These are phyloP conservation scores for Fraxinus dipetala DNA, from an alignment of 305 asterid species.

Conservation along the genomic window DNA sequence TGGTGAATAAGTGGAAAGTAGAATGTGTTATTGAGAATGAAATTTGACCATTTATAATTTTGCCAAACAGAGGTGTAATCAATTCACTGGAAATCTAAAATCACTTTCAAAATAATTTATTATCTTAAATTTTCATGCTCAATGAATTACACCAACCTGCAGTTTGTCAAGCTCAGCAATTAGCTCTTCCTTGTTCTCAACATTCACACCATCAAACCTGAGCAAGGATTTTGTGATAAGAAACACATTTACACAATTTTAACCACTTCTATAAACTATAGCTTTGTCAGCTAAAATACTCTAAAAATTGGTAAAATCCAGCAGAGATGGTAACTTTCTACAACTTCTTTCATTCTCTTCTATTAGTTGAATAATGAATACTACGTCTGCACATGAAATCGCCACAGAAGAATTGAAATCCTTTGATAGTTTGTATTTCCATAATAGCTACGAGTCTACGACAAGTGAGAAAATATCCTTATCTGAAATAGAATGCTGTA, in stretches of 20 bases:
- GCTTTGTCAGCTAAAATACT: background rate
- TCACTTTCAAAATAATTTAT: conserved; percentile 2
- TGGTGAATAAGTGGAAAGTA: background rate
- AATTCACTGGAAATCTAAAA: background rate
- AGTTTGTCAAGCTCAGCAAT: conserved; percentile 54
- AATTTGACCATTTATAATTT: too few relatives aligned
- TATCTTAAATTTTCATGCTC: background rate
- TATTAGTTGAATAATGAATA: background rate
- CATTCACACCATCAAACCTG: conserved; percentile 55
- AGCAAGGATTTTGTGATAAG: background rate
- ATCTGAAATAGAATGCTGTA: background rate
- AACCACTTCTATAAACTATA: background rate
- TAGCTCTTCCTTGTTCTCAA: conserved; percentile 38
- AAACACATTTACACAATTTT: background rate
- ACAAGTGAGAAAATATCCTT: conserved; percentile 12
- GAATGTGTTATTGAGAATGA: background rate
- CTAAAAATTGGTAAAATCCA: background rate
- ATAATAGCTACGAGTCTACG: background rate
- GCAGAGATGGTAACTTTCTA: background rate
- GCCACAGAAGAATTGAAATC: background rate
- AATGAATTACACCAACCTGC: conserved; percentile 48
- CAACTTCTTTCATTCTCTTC: background rate
- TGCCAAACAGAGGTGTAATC: background rate
- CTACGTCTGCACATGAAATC: background rate
- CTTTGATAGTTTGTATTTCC: background rate